A percentile compares a stretch with the other conserved stretches of the same genome.
Conservation (phyloP, 768 basidiomycete genomes). For the Naematelia aurantialba region DNA sequence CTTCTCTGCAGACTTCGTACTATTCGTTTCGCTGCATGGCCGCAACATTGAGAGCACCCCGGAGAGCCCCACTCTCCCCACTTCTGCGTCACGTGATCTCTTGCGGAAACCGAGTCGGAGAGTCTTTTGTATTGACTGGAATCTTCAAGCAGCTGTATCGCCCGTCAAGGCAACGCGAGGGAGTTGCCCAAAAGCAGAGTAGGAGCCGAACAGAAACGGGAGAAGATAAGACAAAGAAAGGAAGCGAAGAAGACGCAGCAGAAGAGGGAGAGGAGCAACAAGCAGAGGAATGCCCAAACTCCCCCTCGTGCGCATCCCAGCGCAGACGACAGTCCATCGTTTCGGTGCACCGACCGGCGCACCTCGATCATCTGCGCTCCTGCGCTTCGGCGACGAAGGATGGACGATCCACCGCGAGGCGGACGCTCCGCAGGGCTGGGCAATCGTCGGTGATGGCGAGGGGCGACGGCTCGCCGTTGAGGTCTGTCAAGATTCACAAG, state of each 20-base stretch:
- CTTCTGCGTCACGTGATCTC: background rate
- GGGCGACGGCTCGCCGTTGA: conserved; percentile 67
- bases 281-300: conserved; percentile 11
- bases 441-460: conserved; percentile 64
- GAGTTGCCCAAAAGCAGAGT: too few species aligned
- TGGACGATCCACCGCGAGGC: conserved; percentile 29
- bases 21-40: too few species aligned
- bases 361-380: conserved; percentile 18
- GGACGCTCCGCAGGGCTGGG: conserved; percentile 60
- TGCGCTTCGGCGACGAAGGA: conserved; percentile 29
- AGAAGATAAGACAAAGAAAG: too few species aligned
- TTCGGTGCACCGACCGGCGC: conserved; percentile 27
- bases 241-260: too few species aligned
- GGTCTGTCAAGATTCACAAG: conserved; percentile 54
- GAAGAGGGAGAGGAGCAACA: background rate
- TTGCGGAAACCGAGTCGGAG: too few species aligned
- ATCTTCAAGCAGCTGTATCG: too few species aligned
- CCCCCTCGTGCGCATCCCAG: conserved; percentile 31
- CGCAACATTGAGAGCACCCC: background rate
- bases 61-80: background rate
- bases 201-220: too few species aligned
- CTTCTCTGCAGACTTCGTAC: conserved; percentile 2
- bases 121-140: too few species aligned
- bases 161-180: too few species aligned
- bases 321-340: conserved; percentile 25